Evolutionary conservation across 148 eudicot genomes (phyloP), one percentile per base, ranked within the genome.

Genomic region (Camellia granthamiana): DNA sequence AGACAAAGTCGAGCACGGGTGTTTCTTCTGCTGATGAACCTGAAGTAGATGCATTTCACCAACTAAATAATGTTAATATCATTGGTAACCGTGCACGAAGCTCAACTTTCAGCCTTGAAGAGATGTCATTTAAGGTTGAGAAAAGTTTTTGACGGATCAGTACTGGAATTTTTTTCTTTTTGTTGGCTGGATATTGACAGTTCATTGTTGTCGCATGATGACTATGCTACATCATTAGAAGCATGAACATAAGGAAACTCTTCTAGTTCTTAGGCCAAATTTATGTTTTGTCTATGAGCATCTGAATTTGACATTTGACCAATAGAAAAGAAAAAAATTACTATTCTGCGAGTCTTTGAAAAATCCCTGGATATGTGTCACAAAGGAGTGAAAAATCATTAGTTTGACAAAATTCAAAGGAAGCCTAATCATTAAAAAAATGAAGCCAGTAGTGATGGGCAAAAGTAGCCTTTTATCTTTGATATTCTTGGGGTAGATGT

Each of bases 81-180:
- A 84, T 80, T 76, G 84, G 77, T 76, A 76, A 69, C 30, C 61
- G 55, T 78, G 75, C 76, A 23, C 83, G 93, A 81, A 82, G 75
- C 68, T 76, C 83, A 72, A 85, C 78, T 74, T 46, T 63, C 75
- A 75, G 81, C 81, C 81, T 80, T 63, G 95, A 90, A 46, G 94
- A 91, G 58, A 78, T 90, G 62, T 82, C 81, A 41, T 88, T 85
- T 81, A 93, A 94, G 99, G 99, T 95, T 81, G 71, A 61, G 38
- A 51, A 61, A 19, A 76, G 21, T 77, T 76, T 70, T 71, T 66
- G 18, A 65, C 60, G 59, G 49, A 75, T 75, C 14, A 21, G 38
- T 46, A n/a, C 56, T 43, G 11, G 11, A 69, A 69, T 60, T 80
- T 76, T 14, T 49, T 58, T n/a, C 23, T 69, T 30, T 43, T 75